Evolutionary conservation across 2,329 filamentous ascomycete species (phyloP), one percentile per base, ranked within the genome.

Genomic region (Ophiostoma fasciatum): DNA sequence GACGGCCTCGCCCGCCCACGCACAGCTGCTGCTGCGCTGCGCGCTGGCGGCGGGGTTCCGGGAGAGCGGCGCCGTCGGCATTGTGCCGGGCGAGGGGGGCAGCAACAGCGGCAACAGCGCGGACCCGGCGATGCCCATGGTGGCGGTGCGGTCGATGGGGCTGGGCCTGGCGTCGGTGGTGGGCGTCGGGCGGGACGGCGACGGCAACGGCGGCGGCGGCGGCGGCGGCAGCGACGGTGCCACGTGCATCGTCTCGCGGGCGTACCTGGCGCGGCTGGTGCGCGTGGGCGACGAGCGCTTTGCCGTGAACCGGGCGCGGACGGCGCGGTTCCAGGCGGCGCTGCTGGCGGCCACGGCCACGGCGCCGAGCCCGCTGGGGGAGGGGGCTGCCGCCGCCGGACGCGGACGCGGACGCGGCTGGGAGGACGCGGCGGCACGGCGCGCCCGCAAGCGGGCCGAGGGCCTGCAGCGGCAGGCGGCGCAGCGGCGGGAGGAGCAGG

Each of bases 31-130:
- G 14, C 68, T 94, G 12, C 67, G 75, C 10, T 82, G 81, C 30
- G 87, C 82, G 2, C 64, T 88, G 9, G 71, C 76, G 47, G 79
- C 84, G 4, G 88, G 88, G 0, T 94, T 94, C 52, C 76, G 88
- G 12, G 88, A 96, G 58, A 90, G 81, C 40, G 88, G 88, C 14
- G 78, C 88, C 33, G 67, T 92, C 39, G 82, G 78, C 49, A 52
- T 83, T 31, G 55, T 57, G 1, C 47, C 51, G 2, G 36, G 33
- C 19, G 33, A 20, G 14, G 36, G 48, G 3, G 12, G 14, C 13
- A 12, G 15, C 15, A 7, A 4, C 14, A 17, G 13, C 8, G 34
- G 30, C 6, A 22, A 19, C 17, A 52, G 54, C 11, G 55, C 57
- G 14, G 54, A 59, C 4, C 43, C 55, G 0, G 46, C 54, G 5